phyloP scores from a whole-genome alignment of 805 yeast genomes.

The Clavispora santaluciae region DNA sequence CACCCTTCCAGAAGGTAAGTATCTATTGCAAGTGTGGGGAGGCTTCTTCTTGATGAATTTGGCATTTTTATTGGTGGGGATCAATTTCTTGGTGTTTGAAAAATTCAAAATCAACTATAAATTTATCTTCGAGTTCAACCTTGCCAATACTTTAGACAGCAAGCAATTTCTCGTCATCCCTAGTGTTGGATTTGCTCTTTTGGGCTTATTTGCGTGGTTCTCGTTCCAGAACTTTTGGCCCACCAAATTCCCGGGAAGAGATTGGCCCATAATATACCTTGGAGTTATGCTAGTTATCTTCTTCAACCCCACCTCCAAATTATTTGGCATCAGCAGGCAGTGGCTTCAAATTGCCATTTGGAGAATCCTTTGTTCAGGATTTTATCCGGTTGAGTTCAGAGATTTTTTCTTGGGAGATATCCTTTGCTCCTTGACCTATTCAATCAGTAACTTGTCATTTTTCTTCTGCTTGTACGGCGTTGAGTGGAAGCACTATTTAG shows the following conservation, averaged over 20 bases:
- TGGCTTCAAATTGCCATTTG: slow-evolving; percentile 74
- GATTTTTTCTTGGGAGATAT: slow-evolving; percentile 94
- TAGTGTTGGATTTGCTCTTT: slow-evolving; percentile 48
- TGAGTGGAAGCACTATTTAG: slow-evolving; percentile 57
- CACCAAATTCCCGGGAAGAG: slow-evolving; percentile 50
- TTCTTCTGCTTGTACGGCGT: slow-evolving; percentile 79
- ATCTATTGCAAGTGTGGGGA: slow-evolving; percentile 83
- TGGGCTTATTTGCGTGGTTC: slow-evolving; percentile 67
- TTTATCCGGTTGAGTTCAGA: slow-evolving; percentile 91
- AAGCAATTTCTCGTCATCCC: slow-evolving; percentile 66
- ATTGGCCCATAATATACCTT: slow-evolving; percentile 77
- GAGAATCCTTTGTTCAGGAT: slow-evolving; percentile 74
- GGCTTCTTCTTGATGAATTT: slow-evolving; percentile 71
- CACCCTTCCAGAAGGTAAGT: slow-evolving; percentile 50
- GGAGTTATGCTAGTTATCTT: slow-evolving; percentile 47
- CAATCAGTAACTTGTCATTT: slow-evolving; percentile 78
- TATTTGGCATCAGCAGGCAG: slow-evolving; percentile 58
- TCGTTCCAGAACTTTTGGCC: slow-evolving; percentile 73
- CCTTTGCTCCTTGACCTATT: slow-evolving; percentile 80
- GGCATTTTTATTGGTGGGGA: slow-evolving; percentile 57
- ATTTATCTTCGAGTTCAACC: slow-evolving; percentile 85
- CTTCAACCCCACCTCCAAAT: slow-evolving; percentile 56
- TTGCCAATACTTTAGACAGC: slow-evolving; percentile 59
- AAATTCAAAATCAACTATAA: slow-evolving; percentile 76
- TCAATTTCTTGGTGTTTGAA: slow-evolving; percentile 72